Evolutionary conservation across 2,329 filamentous ascomycete genomes (phyloP), one percentile per base, ranked within the genome.

Genomic region (Tolypocladium ophioglossoides): DNA sequence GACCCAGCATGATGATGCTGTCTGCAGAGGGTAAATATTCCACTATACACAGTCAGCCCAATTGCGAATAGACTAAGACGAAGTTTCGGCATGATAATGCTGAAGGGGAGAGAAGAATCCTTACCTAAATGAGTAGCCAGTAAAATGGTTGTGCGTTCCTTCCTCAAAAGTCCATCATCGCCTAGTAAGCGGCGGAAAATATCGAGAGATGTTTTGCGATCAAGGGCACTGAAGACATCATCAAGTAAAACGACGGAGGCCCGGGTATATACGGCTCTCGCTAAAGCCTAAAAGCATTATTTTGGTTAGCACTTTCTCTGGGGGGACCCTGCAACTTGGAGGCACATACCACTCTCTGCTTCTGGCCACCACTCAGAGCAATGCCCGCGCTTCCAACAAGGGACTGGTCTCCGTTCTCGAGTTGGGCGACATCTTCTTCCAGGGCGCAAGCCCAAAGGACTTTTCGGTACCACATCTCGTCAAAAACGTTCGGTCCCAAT

Each of bases 291-390:
- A 30, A 5, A 48, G 20, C 22, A 38, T 8, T 10, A 10, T 12
- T 9, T 4, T 51, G 5, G 34, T 47, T 27, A 39, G 27, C 24
- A 35, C n/a, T 5, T 3, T 3, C 24, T 12, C 44, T 7, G 14
- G n/a, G 20, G 30, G 12, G 20, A 16, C 20, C 16, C 34, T 3
- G 10, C n/a, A 20, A 27, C 10, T 47, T 7, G 9, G 18, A 22
- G 32, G 18, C 66, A 51, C 74, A 68, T 37, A 61, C 59, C 9
- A 68, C 57, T 34, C 69, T 61, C 38, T 67, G 62, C 50, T 59
- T 57, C 50, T 73, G 71, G 4, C 72, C 72, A 14, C 71, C 72
- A 34, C 68, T 71, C 8, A 73, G 57, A 4, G 63, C 64, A 20
- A 69, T 65, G 2, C 70, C 70, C 34, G 64, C 63, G 51, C 63